A percentile compares a stretch with the other conserved stretches of the same genome.
Evolutionary conservation across 2,329 filamentous ascomycete species (phyloP).

Genomic region (Pseudonectria foliicola): DNA sequence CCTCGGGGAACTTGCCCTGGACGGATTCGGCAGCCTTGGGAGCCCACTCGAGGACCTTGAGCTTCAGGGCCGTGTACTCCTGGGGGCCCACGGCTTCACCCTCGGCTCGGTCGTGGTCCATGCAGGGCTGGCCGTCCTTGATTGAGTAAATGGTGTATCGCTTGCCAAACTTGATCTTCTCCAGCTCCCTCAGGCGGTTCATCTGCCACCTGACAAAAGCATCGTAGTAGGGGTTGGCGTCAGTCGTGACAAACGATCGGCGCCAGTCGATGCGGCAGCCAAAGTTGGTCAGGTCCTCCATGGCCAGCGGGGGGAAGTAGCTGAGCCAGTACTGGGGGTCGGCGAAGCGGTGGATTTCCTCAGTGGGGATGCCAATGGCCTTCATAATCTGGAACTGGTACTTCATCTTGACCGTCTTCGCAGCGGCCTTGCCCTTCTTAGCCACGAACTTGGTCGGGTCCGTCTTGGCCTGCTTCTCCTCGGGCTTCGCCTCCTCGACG

Average conservation of each 20-base stretch:
- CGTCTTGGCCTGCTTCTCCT: conserved; percentile 62
- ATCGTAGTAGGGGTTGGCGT: conserved; percentile 95
- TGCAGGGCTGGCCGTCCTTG: conserved; percentile 39
- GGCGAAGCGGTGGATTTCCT: conserved; percentile 90
- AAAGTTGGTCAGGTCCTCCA: conserved; percentile 72
- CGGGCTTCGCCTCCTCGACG: conserved; percentile 41
- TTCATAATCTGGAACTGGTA: conserved; percentile 96
- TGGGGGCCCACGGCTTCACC: conserved; percentile 60
- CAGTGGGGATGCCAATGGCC: conserved; percentile 75
- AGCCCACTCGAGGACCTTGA: conserved; percentile 86
- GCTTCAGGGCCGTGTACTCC: conserved; percentile 88
- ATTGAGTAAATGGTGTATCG: conserved; percentile 79
- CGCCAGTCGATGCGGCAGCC: conserved; percentile 91
- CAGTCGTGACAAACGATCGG: conserved; percentile 86
- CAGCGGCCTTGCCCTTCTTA: conserved; percentile 86
- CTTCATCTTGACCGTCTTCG: conserved; percentile 87
- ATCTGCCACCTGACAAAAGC: conserved; percentile 96
- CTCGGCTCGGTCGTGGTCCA: conserved; percentile 41
- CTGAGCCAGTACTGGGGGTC: conserved; percentile 89
- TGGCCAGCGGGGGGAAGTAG: conserved; percentile 61
- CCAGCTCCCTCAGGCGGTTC: conserved; percentile 79
- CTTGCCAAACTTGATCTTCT: conserved; percentile 91
- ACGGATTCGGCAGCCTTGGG: conserved; percentile 64
- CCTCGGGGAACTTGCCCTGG: conserved; percentile 69
- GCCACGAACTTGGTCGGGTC: conserved; percentile 87